phyloP scores from a whole-genome alignment of 169 alveolate species.

The Ichthyophthirius multifiliis region DNA sequence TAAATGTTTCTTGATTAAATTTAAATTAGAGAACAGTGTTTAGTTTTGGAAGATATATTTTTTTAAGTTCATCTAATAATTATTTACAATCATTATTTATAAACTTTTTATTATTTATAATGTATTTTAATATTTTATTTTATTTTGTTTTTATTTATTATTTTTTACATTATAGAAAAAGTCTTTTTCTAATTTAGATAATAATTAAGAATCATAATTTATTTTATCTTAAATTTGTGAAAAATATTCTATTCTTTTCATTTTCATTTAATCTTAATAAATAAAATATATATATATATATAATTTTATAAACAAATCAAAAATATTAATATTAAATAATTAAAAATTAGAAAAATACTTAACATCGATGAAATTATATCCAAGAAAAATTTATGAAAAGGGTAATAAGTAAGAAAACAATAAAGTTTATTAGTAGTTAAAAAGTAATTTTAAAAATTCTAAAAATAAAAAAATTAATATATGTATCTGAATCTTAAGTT shows the following conservation, averaged over 20 bases:
- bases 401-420: conserved; percentile 12
- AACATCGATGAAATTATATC: conserved; percentile 10
- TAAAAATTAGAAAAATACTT: not conserved
- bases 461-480: too few species aligned
- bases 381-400: conserved; percentile 3
- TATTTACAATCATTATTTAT: conserved; percentile 9
- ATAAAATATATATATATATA: not conserved
- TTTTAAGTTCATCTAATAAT: not conserved
- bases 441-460: too few species aligned
- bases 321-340: not conserved
- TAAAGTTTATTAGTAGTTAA: not conserved
- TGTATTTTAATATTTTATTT: not conserved
- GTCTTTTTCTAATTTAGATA: not conserved
- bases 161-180: conserved; percentile 4
- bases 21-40: not conserved
- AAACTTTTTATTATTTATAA: not conserved
- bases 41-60: not conserved
- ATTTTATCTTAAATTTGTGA: not conserved
- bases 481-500: too few species aligned
- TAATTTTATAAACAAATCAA: not conserved
- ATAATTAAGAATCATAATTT: not conserved
- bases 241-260: conserved; percentile 6
- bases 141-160: not conserved
- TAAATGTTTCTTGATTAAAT: not conserved
- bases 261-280: not conserved